phyloP scores from a whole-genome alignment of 2,329 filamentous ascomycete species.

The Talaromyces sp. region DNA sequence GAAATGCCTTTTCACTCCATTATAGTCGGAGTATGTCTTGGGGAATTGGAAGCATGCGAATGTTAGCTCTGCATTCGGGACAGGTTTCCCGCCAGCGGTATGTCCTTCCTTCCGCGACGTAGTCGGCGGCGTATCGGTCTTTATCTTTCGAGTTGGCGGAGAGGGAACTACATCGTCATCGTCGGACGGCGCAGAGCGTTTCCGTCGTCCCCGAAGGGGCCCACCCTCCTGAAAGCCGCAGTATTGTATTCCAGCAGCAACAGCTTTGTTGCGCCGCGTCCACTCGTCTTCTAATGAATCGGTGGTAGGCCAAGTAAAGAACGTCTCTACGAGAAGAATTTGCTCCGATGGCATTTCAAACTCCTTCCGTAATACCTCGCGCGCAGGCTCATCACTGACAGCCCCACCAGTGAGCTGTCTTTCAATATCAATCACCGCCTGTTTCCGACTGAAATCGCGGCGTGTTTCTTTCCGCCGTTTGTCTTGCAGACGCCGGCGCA shows the following conservation, averaged over 20 bases:
- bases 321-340: slow-evolving; percentile 26
- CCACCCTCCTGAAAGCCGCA: slow-evolving; percentile 23
- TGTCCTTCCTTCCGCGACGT: slow-evolving; percentile 10
- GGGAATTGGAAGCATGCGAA: slow-evolving; percentile 22
- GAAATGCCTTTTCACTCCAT: slow-evolving; percentile 26
- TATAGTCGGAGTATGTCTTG: slow-evolving; percentile 23
- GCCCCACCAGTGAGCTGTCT: slow-evolving; percentile 9
- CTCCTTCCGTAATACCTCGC: slow-evolving; percentile 17
- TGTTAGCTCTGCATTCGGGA: slow-evolving; percentile 13
- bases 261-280: slow-evolving; percentile 19
- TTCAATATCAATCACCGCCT: slow-evolving; percentile 10
- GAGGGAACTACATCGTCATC: slow-evolving; percentile 11
- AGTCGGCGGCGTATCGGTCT: slow-evolving; percentile 5
- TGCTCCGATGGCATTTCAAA: slow-evolving; percentile 19
- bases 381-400: slow-evolving; percentile 11
- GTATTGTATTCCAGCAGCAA: slow-evolving; percentile 21
- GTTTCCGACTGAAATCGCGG: slow-evolving; percentile 5
- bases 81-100: slow-evolving; percentile 8
- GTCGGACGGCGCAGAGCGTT: slow-evolving; percentile 13
- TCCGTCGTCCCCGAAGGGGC: slow-evolving; percentile 18
- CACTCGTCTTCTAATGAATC: slow-evolving; percentile 27
- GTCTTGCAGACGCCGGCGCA: slow-evolving; percentile 8
- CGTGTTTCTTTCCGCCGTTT: slow-evolving; percentile 10
- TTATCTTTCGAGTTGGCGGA: slow-evolving; percentile 13
- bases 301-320: slow-evolving; percentile 25